phyloP scores from a whole-genome alignment of 2,329 filamentous ascomycete species.

The Diaporthe eres region DNA sequence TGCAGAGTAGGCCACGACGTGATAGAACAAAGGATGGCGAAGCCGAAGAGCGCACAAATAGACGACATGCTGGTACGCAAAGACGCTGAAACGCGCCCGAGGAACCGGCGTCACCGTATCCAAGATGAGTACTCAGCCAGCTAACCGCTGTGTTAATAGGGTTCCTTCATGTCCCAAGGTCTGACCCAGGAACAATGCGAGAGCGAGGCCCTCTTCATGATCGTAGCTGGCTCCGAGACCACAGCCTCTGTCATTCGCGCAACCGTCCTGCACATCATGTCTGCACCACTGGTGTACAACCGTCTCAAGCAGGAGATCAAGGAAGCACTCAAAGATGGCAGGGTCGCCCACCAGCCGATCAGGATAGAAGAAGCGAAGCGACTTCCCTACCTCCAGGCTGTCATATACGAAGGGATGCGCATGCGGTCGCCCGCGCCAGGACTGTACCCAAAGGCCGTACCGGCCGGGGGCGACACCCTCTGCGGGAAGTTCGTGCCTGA shows the following conservation, averaged over 20 bases:
- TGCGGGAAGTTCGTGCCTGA: constrained; percentile 50
- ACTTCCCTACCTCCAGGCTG: constrained; percentile 45
- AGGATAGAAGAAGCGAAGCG: constrained; percentile 40
- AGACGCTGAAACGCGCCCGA: constrained; percentile 57
- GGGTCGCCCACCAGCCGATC: constrained; percentile 38
- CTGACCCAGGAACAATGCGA: constrained; percentile 58
- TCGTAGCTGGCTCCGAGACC: constrained; percentile 64
- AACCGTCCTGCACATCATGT: constrained; percentile 47
- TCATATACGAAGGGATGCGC: constrained; percentile 47
- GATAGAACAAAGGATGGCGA: constrained; percentile 56
- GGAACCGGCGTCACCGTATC: no score
- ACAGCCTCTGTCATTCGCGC: constrained; percentile 63
- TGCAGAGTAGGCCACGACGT: constrained; percentile 52
- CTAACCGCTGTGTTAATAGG: constrained; percentile 35
- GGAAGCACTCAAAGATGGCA: constrained; percentile 33
- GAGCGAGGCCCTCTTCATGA: constrained; percentile 49
- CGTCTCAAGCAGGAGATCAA: constrained; percentile 42
- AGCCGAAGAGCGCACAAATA: constrained; percentile 55
- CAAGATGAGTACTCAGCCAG: no score
- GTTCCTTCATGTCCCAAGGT: constrained; percentile 62
- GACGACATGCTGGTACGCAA: constrained; percentile 62
- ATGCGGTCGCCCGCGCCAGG: constrained; percentile 45
- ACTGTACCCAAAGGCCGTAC: constrained; percentile 45
- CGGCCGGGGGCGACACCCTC: constrained; percentile 48
- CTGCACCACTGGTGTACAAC: constrained; percentile 35